Percentiles rank a stretch among this genome's conserved stretches.
Conservation (phyloP, 139 green algal genomes). For the Gonium pectorale region DNA sequence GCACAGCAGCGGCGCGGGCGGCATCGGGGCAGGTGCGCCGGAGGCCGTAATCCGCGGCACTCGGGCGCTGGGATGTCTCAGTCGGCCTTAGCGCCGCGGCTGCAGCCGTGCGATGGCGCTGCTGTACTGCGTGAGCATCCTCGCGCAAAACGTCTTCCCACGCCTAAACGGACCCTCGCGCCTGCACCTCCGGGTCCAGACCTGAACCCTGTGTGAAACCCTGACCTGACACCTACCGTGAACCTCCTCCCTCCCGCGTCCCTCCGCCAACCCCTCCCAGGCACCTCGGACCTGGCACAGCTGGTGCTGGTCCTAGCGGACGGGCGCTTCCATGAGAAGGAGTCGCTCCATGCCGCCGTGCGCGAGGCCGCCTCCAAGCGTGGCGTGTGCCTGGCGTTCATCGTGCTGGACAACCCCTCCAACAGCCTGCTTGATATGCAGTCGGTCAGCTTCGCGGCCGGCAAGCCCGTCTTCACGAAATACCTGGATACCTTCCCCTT, state of each 20-base stretch:
- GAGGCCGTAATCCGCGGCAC: no score
- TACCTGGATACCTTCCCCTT: slow-evolving; percentile 99
- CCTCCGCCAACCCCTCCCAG: background rate
- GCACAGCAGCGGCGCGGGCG: slow-evolving; percentile 50
- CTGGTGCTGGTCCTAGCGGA: slow-evolving; percentile 98
- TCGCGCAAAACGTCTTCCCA: no score
- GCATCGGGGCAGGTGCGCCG: slow-evolving; percentile 49
- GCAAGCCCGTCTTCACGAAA: slow-evolving; percentile 90
- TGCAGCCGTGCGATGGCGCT: no score
- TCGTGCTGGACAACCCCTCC: slow-evolving; percentile 82
- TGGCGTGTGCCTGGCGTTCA: slow-evolving; percentile 94
- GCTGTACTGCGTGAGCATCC: no score
- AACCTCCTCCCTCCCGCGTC: background rate
- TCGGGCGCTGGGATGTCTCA: no score
- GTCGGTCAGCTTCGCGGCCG: slow-evolving; percentile 87
- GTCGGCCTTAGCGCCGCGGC: no score
- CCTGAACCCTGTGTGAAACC: no score
- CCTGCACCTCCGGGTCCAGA: no score
- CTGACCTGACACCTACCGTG: background rate
- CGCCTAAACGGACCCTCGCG: no score
- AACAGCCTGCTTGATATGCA: slow-evolving; percentile 90
- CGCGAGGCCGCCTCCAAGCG: slow-evolving; percentile 64
- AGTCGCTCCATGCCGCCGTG: slow-evolving; percentile 78
- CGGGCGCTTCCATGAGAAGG: slow-evolving; percentile 97
- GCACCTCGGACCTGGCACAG: slow-evolving; percentile 62